Evolutionary conservation across 345 rosid species (phyloP), one percentile per base, ranked within the genome.

Genomic region (Boechera retrofracta): DNA sequence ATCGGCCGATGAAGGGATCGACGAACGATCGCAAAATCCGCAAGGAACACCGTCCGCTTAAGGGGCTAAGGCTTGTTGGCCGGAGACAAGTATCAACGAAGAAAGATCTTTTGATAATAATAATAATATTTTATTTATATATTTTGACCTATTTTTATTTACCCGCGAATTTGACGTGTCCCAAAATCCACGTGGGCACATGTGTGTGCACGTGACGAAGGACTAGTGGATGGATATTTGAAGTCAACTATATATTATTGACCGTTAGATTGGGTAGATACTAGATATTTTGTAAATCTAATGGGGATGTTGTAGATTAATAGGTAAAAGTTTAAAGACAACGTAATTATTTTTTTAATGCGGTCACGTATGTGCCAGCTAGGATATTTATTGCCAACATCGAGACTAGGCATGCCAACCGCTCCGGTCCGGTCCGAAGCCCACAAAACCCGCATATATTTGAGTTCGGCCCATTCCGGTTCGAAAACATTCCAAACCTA

Each of bases 1-100:
- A 82, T 53, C 61, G 45, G 0, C 51, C 64, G 75, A 76, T 62
- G 63, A 39, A 65, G 15, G 32, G 78, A 73, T 65, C 77, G 57
- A 72, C 24, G 81, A 62, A 31, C 13, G 70, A 66, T 73, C 60
- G 56, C 13, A 10, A 58, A 10, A 59, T 18, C 54, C 0, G 55
- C 39, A 68, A 44, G 38, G 65, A 61, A 54, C 52, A 33, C n/a
- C 12, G 65, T 65, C 57, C 12, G 81, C 73, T 66, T 56, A 71
- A 71, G 54, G 54, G 76, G 72, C 24, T 64, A 64, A 71, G 76
- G 41, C 48, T 44, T 13, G 48, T 16, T 53, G 68, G 13, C 39
- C 72, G 69, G 77, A 56, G 76, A 36, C 72, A 9, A 36, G 48
- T 36, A n/a, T 64, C 72, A 13, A 0, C 44, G n/a, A 55, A 12